Conservation (phyloP, 2,329 filamentous ascomycete genomes). For the Fusarium sp. region DNA sequence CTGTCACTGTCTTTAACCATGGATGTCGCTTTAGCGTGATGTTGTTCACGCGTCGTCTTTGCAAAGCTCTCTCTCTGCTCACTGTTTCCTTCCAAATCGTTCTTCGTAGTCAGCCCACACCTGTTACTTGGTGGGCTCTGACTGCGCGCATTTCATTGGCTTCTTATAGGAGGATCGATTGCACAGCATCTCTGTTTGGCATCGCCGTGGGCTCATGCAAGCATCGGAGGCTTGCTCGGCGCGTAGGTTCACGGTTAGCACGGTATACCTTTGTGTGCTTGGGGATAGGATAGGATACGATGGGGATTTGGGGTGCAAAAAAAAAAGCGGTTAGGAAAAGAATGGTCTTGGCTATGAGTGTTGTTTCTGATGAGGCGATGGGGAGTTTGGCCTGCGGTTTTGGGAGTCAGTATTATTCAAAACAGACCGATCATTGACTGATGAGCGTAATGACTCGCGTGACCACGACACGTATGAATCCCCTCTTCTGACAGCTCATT, state of each 20-base stretch:
- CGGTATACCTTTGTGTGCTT: constrained; percentile 26
- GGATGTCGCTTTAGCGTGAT: constrained; percentile 36
- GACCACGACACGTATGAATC: constrained; percentile 28
- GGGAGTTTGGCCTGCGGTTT: constrained; percentile 43
- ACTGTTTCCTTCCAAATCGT: constrained; percentile 31
- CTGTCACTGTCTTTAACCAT: constrained; percentile 36
- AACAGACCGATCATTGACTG: constrained; percentile 36
- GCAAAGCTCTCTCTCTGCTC: constrained; percentile 13
- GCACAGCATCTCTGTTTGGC: constrained; percentile 11
- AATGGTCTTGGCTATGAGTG: constrained; percentile 37
- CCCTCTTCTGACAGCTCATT: constrained; percentile 25
- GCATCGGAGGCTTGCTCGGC: constrained; percentile 21
- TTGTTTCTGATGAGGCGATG: constrained; percentile 42
- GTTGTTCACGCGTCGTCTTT: constrained; percentile 41
- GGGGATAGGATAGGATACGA: no score
- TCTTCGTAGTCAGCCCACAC: constrained; percentile 34
- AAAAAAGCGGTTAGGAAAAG: constrained; percentile 28
- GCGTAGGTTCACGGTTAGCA: constrained; percentile 27
- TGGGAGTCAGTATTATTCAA: constrained; percentile 38
- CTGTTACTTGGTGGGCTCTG: constrained; percentile 15
- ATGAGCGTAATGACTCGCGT: constrained; percentile 11
- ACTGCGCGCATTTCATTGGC: constrained; percentile 12
- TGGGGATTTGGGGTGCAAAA: constrained; percentile 14
- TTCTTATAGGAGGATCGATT: constrained; percentile 15
- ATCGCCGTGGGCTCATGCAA: constrained; percentile 5